Evolutionary conservation across 2,329 filamentous ascomycete species (phyloP).

Genomic region (Xylaria polymorpha): DNA sequence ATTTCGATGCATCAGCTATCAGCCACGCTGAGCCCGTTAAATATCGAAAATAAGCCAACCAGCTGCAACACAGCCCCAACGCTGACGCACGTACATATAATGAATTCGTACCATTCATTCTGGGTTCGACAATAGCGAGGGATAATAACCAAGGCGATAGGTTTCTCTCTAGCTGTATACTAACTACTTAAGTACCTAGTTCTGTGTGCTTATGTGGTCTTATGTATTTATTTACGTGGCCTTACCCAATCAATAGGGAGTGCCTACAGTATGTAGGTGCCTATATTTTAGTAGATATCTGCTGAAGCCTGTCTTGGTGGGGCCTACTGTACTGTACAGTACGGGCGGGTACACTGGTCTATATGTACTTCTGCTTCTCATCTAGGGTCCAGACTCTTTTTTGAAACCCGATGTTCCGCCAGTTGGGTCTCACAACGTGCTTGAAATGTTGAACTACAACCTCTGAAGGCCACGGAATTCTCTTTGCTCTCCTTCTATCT

Average conservation of each 20-base stretch:
- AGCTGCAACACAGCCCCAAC: conserved; percentile 19
- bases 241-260: conserved; percentile 6
- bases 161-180: background rate
- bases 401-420: conserved; percentile 24
- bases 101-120: background rate
- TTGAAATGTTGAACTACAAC: background rate
- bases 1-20: background rate
- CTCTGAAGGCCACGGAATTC: background rate
- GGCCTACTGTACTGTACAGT: background rate
- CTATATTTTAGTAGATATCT: background rate
- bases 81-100: conserved; percentile 21
- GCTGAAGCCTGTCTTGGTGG: conserved; percentile 27
- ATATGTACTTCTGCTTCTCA: conserved; percentile 8
- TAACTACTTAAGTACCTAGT: too few relatives aligned
- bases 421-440: conserved; percentile 5
- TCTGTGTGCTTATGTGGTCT: background rate
- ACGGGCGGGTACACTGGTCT: background rate
- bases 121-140: background rate
- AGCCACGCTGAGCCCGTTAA: background rate
- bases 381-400: background rate
- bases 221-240: conserved; percentile 27
- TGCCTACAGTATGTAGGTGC: background rate
- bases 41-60: background rate
- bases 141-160: background rate
- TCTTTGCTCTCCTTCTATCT: background rate